Evolutionary conservation across 371 early-diverging fungal genomes (phyloP).

Genomic region (Mucor saturninus): DNA sequence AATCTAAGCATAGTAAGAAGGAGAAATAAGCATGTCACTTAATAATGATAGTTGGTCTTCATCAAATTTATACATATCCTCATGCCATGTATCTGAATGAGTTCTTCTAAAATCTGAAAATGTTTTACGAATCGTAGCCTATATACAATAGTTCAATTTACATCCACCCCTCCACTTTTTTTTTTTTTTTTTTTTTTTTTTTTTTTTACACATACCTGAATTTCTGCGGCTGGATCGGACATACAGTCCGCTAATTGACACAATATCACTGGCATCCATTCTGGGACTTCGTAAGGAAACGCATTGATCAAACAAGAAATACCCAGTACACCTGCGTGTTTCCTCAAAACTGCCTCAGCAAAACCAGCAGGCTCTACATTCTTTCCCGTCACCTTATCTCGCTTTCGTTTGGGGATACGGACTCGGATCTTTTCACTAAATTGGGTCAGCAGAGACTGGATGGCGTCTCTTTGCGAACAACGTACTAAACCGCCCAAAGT

Average conservation of each 20-base stretch:
- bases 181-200: neutral
- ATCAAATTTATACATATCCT: constrained; percentile 79
- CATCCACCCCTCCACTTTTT: too few relatives aligned
- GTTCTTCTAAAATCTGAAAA: constrained; percentile 92
- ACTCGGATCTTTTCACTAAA: constrained; percentile 41
- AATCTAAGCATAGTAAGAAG: constrained; percentile 75
- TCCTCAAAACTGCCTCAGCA: constrained; percentile 65
- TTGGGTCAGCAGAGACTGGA: constrained; percentile 53
- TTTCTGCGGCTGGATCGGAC: constrained; percentile 86
- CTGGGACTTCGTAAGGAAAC: constrained; percentile 91
- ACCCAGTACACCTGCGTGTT: constrained; percentile 90
- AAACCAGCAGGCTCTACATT: constrained; percentile 56
- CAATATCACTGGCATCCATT: constrained; percentile 88
- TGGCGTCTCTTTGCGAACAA: constrained; percentile 82
- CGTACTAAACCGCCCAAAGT: constrained; percentile 87
- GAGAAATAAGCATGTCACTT: constrained; percentile 87
- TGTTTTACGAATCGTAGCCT: constrained; percentile 79
- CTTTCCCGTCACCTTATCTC: constrained; percentile 48
- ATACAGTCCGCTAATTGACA: constrained; percentile 76
- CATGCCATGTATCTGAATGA: constrained; percentile 94
- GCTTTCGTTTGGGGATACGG: constrained; percentile 50
- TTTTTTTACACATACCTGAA: constrained; percentile 57
- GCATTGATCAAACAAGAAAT: constrained; percentile 84
- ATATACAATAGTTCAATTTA: too few relatives aligned
- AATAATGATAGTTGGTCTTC: constrained; percentile 79